These are phyloP conservation scores for Geosmithia morbida DNA, from an alignment of 2,329 filamentous ascomycete species.

Conservation along the genomic window DNA sequence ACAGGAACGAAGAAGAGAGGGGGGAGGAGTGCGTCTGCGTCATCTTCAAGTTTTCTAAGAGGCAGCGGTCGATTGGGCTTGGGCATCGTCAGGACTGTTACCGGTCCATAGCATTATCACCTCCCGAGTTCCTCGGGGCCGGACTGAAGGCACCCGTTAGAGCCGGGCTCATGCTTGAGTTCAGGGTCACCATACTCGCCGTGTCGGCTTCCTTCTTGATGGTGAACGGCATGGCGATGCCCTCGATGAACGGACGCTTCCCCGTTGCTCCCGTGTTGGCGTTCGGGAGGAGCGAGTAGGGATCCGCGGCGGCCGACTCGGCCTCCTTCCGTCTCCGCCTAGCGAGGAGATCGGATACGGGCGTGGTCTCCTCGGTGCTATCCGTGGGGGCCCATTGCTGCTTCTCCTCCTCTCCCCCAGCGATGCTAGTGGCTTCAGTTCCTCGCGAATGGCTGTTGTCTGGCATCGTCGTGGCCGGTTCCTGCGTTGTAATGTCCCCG, in stretches of 20 bases:
- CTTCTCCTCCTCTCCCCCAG: not conserved
- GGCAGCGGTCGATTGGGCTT: not conserved
- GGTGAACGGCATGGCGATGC: constrained; percentile 61
- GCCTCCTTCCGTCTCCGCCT: constrained; percentile 21
- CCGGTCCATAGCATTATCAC: not conserved
- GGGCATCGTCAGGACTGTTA: not conserved
- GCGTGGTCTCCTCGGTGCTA: constrained; percentile 21
- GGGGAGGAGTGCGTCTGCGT: not conserved
- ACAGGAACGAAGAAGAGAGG: not conserved
- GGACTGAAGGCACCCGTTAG: constrained; percentile 19
- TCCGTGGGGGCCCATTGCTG: not conserved
- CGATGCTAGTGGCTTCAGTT: constrained; percentile 1
- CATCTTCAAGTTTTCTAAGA: not conserved
- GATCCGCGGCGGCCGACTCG: constrained; percentile 14
- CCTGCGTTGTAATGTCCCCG: constrained; percentile 23
- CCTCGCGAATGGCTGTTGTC: constrained; percentile 23
- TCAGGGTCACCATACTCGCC: constrained; percentile 56
- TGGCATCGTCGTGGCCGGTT: constrained; percentile 10
- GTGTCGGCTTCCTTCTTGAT: constrained; percentile 48
- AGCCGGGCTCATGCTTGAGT: constrained; percentile 20
- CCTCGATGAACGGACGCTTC: constrained; percentile 52
- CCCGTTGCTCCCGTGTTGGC: constrained; percentile 36
- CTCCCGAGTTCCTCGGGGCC: not conserved
- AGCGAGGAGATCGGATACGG: constrained; percentile 27
- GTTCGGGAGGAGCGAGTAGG: constrained; percentile 19